Evolutionary conservation across 129 eudicot species (phyloP), one percentile per base, ranked within the genome.

Genomic region (Flaveria brownii): DNA sequence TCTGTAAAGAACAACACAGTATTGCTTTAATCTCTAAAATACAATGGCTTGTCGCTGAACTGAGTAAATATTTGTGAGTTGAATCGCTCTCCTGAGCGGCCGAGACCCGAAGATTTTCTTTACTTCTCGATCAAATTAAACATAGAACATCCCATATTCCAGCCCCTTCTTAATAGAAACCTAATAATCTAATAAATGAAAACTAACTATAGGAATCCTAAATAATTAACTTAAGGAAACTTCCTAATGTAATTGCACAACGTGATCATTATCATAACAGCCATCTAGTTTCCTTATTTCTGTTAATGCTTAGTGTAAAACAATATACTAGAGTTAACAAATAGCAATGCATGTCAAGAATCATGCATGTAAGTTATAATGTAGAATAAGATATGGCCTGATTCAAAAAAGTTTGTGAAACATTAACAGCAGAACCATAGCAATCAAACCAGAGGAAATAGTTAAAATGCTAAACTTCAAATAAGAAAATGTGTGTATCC

Each of bases 241-340:
- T 68, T 43, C 73, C 54, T 43, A 68, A 68, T 68, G 73, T 45
- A 18, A 18, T 42, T 68, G 55, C 56, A 43, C 11, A 42, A 45
- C 56, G 12, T 13, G 55, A 46, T 68, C 36, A 0, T 68, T 43
- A 68, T 68, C 56, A 17, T 43, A 22, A 68, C 26, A 20, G 36
- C 54, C 43, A 50, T 68, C 54, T 22, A 68, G 54, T 47, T 68
- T 68, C 73, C 73, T 68, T 68, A 68, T 25, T 68, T 43, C 9
- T 22, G 56, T 68, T 41, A 17, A 67, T 45, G 26, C 47, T 45
- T 42, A 67, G 9, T 9, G 52, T 17, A 41, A 67, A 49, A 14
- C 71, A 68, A 45, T 47, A 68, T 45, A 68, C 18, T 22, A 43
- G 73, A 20, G 39, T 68, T 43, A 4, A 73, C 23, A 57, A 55